Conservation (phyloP, 2,329 filamentous ascomycete genomes). For the Phaeosphaeriaceae sp. region DNA sequence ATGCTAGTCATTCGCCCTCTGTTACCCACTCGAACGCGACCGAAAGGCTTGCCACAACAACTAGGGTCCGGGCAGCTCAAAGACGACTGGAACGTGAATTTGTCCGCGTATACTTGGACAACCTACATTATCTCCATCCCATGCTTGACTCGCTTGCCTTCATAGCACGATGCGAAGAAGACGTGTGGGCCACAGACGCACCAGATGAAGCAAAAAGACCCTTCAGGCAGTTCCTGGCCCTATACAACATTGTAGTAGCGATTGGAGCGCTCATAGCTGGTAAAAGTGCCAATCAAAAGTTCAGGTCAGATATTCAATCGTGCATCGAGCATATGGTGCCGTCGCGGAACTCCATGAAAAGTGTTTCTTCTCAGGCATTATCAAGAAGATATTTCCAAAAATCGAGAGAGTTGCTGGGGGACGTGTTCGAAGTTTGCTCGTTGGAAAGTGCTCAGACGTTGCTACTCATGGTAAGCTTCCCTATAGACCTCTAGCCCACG, state of each 20-base stretch:
- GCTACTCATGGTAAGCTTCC: neutral
- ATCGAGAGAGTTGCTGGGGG: neutral
- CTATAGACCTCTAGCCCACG: neutral
- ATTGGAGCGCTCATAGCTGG: neutral
- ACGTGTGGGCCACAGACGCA: neutral
- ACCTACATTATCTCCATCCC: neutral
- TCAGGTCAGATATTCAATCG: neutral
- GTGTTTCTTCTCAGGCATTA: neutral
- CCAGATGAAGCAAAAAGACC: neutral
- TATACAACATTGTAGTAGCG: neutral
- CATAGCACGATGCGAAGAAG: neutral
- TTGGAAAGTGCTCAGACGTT: neutral
- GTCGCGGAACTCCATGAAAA: neutral
- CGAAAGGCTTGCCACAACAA: neutral
- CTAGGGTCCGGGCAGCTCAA: neutral
- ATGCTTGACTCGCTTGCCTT: neutral
- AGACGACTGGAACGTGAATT: neutral
- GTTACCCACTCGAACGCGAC: neutral
- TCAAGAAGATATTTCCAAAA: neutral
- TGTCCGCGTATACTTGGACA: neutral
- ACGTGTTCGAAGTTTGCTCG: neutral
- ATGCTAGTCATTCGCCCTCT: neutral
- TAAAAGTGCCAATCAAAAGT: neutral
- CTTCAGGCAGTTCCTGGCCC: neutral
- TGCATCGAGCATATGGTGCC: neutral